phyloP scores from a whole-genome alignment of 2,329 filamentous ascomycete species.

The Fusarium sp. region DNA sequence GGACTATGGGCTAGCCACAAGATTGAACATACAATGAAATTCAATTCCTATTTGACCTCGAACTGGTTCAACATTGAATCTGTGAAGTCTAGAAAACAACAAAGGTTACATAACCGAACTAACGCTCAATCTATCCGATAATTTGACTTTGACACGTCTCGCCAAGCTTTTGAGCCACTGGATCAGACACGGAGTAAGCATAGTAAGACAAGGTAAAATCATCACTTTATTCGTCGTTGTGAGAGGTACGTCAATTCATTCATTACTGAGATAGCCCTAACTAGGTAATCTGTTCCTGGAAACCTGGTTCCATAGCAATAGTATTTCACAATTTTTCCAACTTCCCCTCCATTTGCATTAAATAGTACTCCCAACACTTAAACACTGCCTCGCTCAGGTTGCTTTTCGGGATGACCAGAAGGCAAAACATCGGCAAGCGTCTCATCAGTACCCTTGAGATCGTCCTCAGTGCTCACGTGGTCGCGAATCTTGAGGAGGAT shows the following conservation, averaged over 20 bases:
- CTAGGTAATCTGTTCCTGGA: neutral
- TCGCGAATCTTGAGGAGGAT: constrained; percentile 84
- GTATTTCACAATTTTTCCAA: constrained; percentile 4
- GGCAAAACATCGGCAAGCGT: constrained; percentile 75
- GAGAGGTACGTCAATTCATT: neutral
- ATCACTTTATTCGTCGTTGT: neutral
- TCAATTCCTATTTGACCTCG: neutral
- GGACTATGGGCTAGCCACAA: neutral
- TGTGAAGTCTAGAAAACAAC: neutral
- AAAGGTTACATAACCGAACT: neutral
- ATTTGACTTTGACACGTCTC: neutral
- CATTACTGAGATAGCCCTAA: neutral
- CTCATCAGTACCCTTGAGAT: constrained; percentile 87
- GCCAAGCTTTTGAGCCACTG: neutral
- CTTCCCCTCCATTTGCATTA: neutral
- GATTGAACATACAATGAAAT: neutral
- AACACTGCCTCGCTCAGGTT: constrained; percentile 4
- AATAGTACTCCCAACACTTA: neutral
- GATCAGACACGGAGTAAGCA: neutral
- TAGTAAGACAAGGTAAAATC: neutral
- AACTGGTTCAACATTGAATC: rapidly evolving
- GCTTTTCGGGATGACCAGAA: constrained; percentile 27
- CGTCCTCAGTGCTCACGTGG: constrained; percentile 81
- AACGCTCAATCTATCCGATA: neutral
- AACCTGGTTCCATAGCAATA: neutral